Evolutionary conservation across 2,329 filamentous ascomycete genomes (phyloP), one percentile per base, ranked within the genome.

Genomic region (Xylariaceae sp.): DNA sequence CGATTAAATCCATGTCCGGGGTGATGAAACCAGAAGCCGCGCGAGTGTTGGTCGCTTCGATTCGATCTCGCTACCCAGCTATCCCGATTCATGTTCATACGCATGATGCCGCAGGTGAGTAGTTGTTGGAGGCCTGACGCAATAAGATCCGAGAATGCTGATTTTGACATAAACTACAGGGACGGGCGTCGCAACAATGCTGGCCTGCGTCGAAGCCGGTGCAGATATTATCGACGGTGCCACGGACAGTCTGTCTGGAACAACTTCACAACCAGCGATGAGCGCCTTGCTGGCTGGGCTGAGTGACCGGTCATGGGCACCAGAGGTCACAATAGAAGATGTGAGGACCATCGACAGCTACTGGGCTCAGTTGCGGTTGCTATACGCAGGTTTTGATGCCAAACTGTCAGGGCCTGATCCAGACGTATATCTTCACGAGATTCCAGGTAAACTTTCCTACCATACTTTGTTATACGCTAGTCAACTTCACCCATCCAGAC

Each of bases 371-470:
- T 31, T 47, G 11, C 45, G 45, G 12, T 17, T 47, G 45, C 18
- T 47, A 16, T 47, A 47, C 18, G 33, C 45, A 10, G 45, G 45
- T 39, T 47, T 47, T 16, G 45, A 47, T 28, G 45, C 45, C 17
- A 40, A 47, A n/a, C n/a, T 47, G 33, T 47, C 34, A n/a, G 45
- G 45, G 17, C 45, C 45, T 6, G 45, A 47, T 31, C 45, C 45
- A 6, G 34, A 39, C 12, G 45, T 47, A 1, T 47, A 47, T 47
- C 45, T 39, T 12, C 45, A 47, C 19, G 45, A 47, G 34, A 47
- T 47, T 11, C 45, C 45, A 39, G 45, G 45, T 47, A 39, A 17
- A 33, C n/a, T n/a, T n/a, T n/a, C n/a, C n/a, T n/a, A n/a, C n/a
- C n/a, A n/a, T n/a, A n/a, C n/a, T n/a, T n/a, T n/a, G n/a, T n/a